phyloP scores from a whole-genome alignment of 768 basidiomycete species.

The Suillus occidentalis region DNA sequence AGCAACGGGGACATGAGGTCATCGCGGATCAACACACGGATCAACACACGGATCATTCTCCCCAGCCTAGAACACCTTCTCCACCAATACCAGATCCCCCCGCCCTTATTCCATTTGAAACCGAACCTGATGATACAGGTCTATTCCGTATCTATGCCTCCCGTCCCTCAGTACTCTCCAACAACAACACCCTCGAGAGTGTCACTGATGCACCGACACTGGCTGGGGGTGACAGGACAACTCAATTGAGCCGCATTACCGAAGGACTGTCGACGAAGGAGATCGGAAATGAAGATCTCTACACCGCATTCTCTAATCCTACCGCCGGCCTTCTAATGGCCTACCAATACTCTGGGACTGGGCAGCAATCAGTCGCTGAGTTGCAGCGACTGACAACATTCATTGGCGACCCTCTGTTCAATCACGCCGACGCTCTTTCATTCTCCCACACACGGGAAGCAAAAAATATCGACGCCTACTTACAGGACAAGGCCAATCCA shows the following conservation, averaged over 20 bases:
- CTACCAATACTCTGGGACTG: slow-evolving; percentile 32
- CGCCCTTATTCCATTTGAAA: background rate
- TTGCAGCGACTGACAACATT: slow-evolving; percentile 26
- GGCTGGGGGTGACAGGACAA: background rate
- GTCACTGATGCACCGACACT: no score
- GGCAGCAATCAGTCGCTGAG: slow-evolving; percentile 27
- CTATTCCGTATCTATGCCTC: no score
- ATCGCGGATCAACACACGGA: background rate
- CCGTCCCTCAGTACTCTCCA: no score
- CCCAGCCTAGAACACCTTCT: background rate
- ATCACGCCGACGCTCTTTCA: slow-evolving; percentile 15
- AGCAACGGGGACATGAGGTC: background rate
- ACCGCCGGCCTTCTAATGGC: slow-evolving; percentile 28
- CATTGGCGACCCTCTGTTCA: slow-evolving; percentile 24
- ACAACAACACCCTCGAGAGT: no score
- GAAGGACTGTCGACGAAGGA: background rate
- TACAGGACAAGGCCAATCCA: slow-evolving; percentile 11
- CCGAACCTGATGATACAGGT: background rate
- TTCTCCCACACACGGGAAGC: slow-evolving; percentile 15
- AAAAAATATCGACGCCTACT: background rate
- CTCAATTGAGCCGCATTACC: background rate
- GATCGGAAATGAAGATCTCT: background rate
- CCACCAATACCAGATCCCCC: slow-evolving; percentile 21
- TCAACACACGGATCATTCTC: background rate
- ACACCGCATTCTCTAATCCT: slow-evolving; percentile 19